These are phyloP conservation scores for Trichoderma cornu-damae DNA, from an alignment of 2,329 filamentous ascomycete species.

Conservation along the genomic window DNA sequence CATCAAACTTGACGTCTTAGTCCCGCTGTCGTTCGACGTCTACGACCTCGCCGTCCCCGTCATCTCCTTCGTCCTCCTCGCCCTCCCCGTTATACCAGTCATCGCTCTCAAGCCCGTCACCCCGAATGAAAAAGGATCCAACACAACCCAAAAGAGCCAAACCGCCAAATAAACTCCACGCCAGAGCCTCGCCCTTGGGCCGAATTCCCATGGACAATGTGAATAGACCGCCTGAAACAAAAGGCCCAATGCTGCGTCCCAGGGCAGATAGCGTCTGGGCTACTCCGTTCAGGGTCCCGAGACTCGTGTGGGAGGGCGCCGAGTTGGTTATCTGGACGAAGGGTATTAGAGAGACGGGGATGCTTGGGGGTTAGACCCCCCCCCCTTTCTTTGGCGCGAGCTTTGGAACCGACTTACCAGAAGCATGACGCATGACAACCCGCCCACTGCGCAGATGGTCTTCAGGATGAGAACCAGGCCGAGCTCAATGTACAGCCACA, in stretches of 20 bases:
- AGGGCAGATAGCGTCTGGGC: slow-evolving; percentile 91
- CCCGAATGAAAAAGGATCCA: slow-evolving; percentile 71
- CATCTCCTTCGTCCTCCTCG: slow-evolving; percentile 25
- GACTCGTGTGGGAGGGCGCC: slow-evolving; percentile 74
- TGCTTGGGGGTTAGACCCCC: too few relatives aligned
- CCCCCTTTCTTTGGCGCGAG: too few relatives aligned
- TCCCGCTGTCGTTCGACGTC: slow-evolving; percentile 9
- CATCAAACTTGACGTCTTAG: not conserved
- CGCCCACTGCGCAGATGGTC: slow-evolving; percentile 83
- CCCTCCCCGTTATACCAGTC: slow-evolving; percentile 42
- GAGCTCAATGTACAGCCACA: slow-evolving; percentile 76
- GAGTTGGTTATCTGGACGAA: slow-evolving; percentile 77
- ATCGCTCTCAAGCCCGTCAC: slow-evolving; percentile 55
- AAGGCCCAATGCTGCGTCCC: slow-evolving; percentile 81
- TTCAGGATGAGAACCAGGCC: slow-evolving; percentile 77
- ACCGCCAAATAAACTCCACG: slow-evolving; percentile 83
- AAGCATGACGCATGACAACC: slow-evolving; percentile 81
- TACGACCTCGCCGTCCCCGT: not conserved
- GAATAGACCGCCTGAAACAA: slow-evolving; percentile 82
- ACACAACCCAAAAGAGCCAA: slow-evolving; percentile 76
- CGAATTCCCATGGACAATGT: slow-evolving; percentile 67
- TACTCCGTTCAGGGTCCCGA: slow-evolving; percentile 87
- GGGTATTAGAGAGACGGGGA: not conserved
- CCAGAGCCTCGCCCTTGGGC: slow-evolving; percentile 76
- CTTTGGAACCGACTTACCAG: slow-evolving; percentile 54